Conservation (phyloP, 768 basidiomycete species). For the Rhizopogon vinicolor region DNA sequence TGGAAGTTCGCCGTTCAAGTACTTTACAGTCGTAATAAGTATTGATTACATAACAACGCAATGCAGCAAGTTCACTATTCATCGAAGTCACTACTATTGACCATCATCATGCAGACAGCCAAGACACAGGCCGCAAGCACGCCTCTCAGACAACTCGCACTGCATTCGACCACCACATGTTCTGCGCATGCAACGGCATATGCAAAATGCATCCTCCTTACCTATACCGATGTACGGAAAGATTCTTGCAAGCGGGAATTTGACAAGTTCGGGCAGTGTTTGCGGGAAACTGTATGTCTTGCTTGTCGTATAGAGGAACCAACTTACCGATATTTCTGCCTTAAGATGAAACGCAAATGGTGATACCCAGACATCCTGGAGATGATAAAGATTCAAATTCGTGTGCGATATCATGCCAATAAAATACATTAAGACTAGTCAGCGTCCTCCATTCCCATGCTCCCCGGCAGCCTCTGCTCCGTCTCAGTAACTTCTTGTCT, state of each 20-base stretch:
- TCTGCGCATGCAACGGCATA: slow-evolving; percentile 70
- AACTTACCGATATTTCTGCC: background rate
- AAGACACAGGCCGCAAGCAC: slow-evolving; percentile 29
- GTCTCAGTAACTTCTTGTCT: slow-evolving; percentile 31
- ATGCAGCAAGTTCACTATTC: too few relatives aligned
- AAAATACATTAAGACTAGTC: slow-evolving; percentile 11
- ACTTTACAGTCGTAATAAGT: too few relatives aligned
- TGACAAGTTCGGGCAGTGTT: slow-evolving; percentile 73
- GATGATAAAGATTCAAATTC: slow-evolving; percentile 3
- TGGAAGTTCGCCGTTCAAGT: background rate
- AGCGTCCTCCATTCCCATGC: slow-evolving; percentile 19
- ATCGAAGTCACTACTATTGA: too few relatives aligned
- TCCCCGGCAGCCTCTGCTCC: slow-evolving; percentile 22
- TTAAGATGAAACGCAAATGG: slow-evolving; percentile 56
- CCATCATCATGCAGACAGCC: slow-evolving; percentile 16
- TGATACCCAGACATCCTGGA: slow-evolving; percentile 22
- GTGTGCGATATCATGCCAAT: slow-evolving; percentile 16
- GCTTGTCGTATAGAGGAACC: background rate
- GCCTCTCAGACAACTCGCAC: slow-evolving; percentile 62
- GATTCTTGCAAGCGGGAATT: slow-evolving; percentile 87
- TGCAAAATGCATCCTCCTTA: slow-evolving; percentile 81
- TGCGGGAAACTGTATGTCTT: slow-evolving; percentile 69
- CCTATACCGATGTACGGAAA: slow-evolving; percentile 80
- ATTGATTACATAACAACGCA: background rate
- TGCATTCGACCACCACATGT: slow-evolving; percentile 70